Evolutionary conservation across 371 early-diverging fungal species (phyloP).

Genomic region (Caulochytrium protostelioides): DNA sequence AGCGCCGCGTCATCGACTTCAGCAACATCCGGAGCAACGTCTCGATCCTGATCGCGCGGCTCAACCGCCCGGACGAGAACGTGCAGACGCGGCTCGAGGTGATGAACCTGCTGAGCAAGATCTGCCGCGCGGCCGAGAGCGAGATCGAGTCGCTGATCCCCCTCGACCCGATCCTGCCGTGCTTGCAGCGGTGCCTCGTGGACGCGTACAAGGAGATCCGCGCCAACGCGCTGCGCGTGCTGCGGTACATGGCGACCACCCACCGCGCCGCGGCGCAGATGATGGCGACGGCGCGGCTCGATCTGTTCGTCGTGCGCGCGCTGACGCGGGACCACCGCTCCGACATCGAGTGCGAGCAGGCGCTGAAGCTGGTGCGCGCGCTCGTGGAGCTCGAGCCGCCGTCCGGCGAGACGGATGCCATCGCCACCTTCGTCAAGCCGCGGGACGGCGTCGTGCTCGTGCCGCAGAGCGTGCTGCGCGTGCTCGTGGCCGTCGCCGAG

Average conservation of each 20-base stretch:
- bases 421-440: constrained; percentile 59
- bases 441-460: constrained; percentile 45
- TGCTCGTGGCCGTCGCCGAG: constrained; percentile 54
- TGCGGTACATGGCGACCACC: constrained; percentile 28
- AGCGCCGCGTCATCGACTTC: too few species aligned
- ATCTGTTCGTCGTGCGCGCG: constrained; percentile 41
- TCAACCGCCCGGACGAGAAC: too few species aligned
- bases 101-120: too few species aligned
- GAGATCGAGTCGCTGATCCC: constrained; percentile 1
- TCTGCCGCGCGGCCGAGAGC: too few species aligned
- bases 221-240: constrained; percentile 24
- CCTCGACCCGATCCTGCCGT: constrained; percentile 13
- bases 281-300: constrained; percentile 26
- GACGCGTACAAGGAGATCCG: constrained; percentile 30
- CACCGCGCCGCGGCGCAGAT: constrained; percentile 14
- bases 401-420: constrained; percentile 39
- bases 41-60: too few species aligned
- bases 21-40: too few species aligned
- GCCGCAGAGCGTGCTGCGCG: constrained; percentile 41
- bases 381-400: constrained; percentile 33
- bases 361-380: constrained; percentile 40
- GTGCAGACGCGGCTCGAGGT: too few species aligned
- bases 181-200: constrained; percentile 16
- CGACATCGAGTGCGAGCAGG: constrained; percentile 54
- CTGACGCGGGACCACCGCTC: constrained; percentile 35